Conservation (phyloP, 148 eudicot species). For the Rhododendron simsii region DNA sequence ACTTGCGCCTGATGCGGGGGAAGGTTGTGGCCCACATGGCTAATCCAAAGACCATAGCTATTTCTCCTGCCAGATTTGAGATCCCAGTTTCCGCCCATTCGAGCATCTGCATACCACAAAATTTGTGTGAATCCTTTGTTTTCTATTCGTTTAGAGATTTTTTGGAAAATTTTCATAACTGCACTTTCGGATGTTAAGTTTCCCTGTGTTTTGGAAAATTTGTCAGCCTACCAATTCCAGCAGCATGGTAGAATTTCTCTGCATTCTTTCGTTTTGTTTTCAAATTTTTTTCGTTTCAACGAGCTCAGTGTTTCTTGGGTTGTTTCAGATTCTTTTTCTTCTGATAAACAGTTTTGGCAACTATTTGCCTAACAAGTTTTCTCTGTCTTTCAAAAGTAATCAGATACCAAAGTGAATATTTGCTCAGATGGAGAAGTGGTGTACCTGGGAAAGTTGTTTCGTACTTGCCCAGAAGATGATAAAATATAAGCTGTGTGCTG, state of each 20-base stretch:
- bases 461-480: conserved; percentile 31
- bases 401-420: background rate
- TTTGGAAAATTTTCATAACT: background rate
- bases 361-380: background rate
- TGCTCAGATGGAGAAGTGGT: background rate
- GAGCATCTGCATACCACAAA: conserved; percentile 26
- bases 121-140: conserved; percentile 1
- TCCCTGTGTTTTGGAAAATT: background rate
- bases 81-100: conserved; percentile 30
- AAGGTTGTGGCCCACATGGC: conserved; percentile 40
- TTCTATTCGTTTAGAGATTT: background rate
- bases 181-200: background rate
- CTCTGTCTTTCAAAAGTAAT: background rate
- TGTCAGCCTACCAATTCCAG: background rate
- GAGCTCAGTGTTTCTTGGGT: background rate
- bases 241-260: background rate
- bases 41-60: conserved; percentile 34
- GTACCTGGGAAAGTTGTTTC: conserved; percentile 23
- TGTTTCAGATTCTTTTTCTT: background rate
- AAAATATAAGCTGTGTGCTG: conserved; percentile 35
- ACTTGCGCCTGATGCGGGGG: conserved; percentile 31
- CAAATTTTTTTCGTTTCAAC: no score
- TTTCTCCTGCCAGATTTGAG: conserved; percentile 44
- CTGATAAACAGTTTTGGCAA: background rate
- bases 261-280: no score